These are phyloP conservation scores for Apiospora hydei DNA, from an alignment of 2,329 filamentous ascomycete species.

Conservation along the genomic window DNA sequence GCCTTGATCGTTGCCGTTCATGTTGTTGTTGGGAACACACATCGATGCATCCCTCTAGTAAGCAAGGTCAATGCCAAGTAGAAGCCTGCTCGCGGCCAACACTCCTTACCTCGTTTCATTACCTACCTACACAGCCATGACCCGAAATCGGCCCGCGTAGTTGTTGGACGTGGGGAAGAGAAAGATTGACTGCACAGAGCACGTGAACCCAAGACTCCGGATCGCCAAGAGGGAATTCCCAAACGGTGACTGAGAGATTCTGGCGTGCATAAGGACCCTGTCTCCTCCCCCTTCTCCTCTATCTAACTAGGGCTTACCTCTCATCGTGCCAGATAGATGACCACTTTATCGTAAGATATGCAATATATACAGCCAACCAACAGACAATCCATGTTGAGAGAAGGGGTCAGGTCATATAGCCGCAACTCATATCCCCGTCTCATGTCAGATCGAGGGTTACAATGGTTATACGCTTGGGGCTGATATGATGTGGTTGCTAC, in stretches of 20 bases:
- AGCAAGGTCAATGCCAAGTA: background rate
- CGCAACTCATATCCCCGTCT: background rate
- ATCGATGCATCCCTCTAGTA: background rate
- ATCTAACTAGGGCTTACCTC: background rate
- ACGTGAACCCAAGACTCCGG: background rate
- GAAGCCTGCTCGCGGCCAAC: too few species aligned
- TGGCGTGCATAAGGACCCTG: conserved; percentile 12
- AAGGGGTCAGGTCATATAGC: background rate
- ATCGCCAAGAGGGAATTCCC: conserved; percentile 15
- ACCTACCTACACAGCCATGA: background rate
- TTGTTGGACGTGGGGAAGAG: background rate
- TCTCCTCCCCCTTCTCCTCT: background rate
- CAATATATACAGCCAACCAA: background rate
- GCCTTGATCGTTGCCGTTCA: background rate
- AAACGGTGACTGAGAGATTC: conserved; percentile 1
- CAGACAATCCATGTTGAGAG: background rate
- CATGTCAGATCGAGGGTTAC: background rate
- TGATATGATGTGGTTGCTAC: background rate
- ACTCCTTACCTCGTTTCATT: background rate
- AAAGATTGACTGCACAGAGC: background rate
- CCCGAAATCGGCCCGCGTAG: background rate
- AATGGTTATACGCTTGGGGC: background rate
- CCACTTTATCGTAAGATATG: background rate
- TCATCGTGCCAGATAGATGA: background rate
- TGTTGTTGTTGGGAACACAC: background rate